Evolutionary conservation across 306 rosid species (phyloP).

Genomic region (Arachis hypogaea): DNA sequence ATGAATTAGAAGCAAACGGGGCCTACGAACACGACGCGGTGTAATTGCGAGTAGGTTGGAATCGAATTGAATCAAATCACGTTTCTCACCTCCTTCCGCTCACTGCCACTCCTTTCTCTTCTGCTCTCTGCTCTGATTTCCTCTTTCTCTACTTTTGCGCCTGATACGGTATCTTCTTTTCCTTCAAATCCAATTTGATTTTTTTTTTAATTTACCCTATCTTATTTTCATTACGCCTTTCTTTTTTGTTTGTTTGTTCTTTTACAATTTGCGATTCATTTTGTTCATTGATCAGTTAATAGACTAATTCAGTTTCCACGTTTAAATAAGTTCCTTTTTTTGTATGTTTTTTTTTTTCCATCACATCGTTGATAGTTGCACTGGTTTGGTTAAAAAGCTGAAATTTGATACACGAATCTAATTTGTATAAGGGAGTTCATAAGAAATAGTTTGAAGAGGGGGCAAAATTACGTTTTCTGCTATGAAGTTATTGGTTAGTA

Average conservation of each 20-base stretch:
- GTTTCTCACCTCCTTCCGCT: not conserved
- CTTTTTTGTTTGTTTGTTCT: not conserved
- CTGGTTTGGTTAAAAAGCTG: too few species aligned
- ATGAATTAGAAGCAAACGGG: not conserved
- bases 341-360: not conserved
- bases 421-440: not conserved
- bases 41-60: not conserved
- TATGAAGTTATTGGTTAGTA: conserved; percentile 4
- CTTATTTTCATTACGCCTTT: conserved; percentile 25
- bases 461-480: not conserved
- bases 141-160: conserved; percentile 19
- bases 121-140: conserved; percentile 5
- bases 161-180: conserved; percentile 27
- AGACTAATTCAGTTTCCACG: not conserved
- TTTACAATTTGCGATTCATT: conserved; percentile 24
- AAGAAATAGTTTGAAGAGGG: too few species aligned
- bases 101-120: conserved; percentile 10
- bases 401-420: not conserved
- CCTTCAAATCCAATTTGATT: conserved; percentile 5
- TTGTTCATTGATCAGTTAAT: not conserved
- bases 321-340: not conserved
- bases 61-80: not conserved
- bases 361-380: not conserved
- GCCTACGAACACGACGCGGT: conserved; percentile 32
- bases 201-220: not conserved